These are phyloP conservation scores for Gliomastix tumulicola DNA, from an alignment of 2,329 filamentous ascomycete genomes.

Conservation along the genomic window DNA sequence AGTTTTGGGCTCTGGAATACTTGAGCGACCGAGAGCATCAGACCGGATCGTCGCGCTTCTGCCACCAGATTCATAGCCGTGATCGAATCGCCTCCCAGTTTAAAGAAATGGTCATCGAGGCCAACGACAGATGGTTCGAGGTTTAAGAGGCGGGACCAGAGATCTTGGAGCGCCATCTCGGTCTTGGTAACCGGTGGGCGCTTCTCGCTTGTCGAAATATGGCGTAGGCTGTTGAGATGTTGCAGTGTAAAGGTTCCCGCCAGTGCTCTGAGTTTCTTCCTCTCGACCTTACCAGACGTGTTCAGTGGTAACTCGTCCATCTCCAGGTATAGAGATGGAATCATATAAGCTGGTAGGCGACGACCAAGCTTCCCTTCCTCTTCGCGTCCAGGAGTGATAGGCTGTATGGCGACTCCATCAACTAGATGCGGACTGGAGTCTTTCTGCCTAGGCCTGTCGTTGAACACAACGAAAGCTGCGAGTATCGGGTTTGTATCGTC, in stretches of 20 bases:
- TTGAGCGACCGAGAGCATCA: background rate
- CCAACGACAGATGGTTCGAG: conserved; percentile 11
- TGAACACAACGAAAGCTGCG: conserved; percentile 22
- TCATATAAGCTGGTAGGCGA: background rate
- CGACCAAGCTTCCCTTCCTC: too few species aligned
- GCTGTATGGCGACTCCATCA: conserved; percentile 17
- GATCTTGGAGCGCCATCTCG: conserved; percentile 18
- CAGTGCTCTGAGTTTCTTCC: background rate
- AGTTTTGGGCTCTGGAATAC: conserved; percentile 8
- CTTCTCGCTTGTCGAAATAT: background rate
- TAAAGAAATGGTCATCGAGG: conserved; percentile 37
- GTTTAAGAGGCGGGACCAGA: conserved; percentile 17
- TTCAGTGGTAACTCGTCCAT: background rate
- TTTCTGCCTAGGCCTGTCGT: conserved; percentile 12
- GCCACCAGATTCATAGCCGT: conserved; percentile 26
- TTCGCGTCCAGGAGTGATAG: too few species aligned
- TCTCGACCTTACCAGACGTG: background rate
- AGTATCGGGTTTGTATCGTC: background rate
- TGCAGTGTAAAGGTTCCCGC: background rate
- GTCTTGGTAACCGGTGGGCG: background rate
- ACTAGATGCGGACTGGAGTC: conserved; percentile 22
- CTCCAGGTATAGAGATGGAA: background rate
- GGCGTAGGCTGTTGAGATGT: background rate
- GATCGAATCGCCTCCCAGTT: conserved; percentile 38
- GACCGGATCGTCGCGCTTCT: conserved; percentile 13